These are phyloP conservation scores for Xerocomellus intermedius DNA, from an alignment of 768 basidiomycete genomes.

Conservation along the genomic window DNA sequence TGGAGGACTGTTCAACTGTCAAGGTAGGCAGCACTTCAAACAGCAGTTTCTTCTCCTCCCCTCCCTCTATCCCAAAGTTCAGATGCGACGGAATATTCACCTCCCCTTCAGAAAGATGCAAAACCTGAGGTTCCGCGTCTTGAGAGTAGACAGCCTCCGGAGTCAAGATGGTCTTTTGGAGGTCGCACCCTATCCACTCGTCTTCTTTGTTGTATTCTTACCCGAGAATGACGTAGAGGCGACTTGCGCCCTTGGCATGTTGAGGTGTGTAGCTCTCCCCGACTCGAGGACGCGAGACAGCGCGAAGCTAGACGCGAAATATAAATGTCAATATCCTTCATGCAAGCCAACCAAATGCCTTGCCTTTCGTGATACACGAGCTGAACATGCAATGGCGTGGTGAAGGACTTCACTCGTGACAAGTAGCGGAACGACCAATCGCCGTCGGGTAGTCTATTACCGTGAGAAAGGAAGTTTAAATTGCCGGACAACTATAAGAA, in stretches of 20 bases:
- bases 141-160: slow-evolving; percentile 42
- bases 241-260: slow-evolving; percentile 37
- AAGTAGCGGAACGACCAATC: background rate
- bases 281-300: slow-evolving; percentile 41
- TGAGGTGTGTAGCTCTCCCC: slow-evolving; percentile 50
- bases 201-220: slow-evolving; percentile 59
- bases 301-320: slow-evolving; percentile 32
- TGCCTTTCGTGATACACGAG: slow-evolving; percentile 22
- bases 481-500: slow-evolving; percentile 25
- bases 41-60: slow-evolving; percentile 54
- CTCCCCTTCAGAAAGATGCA: slow-evolving; percentile 34
- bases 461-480: slow-evolving; percentile 44
- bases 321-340: background rate
- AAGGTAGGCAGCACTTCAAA: slow-evolving; percentile 66
- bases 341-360: background rate
- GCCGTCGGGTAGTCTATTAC: background rate
- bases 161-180: slow-evolving; percentile 62
- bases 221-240: slow-evolving; percentile 74
- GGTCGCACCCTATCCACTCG: slow-evolving; percentile 67
- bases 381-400: slow-evolving; percentile 28
- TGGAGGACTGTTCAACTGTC: too few relatives aligned
- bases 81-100: slow-evolving; percentile 51
- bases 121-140: slow-evolving; percentile 23
- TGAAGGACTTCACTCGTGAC: background rate
- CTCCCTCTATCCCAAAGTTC: slow-evolving; percentile 62